Percentiles rank a stretch among this genome's conserved stretches.
These are phyloP conservation scores for Rhizomucor pusillus DNA, from an alignment of 371 early-diverging fungal genomes.

Conservation along the genomic window DNA sequence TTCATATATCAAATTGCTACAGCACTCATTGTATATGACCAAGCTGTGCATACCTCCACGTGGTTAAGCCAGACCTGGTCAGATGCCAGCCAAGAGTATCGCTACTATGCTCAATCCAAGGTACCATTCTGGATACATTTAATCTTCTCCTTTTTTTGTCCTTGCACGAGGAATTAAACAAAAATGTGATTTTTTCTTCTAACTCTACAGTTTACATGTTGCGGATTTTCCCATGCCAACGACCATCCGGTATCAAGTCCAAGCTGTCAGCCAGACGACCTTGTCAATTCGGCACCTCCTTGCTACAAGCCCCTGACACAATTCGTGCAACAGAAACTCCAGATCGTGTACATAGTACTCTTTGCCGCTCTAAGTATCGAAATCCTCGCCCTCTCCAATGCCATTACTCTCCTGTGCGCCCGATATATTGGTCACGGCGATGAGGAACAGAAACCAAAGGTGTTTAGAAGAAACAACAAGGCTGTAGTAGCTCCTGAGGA, in stretches of 20 bases:
- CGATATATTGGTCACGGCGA: constrained; percentile 7
- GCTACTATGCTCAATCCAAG: constrained; percentile 32
- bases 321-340: constrained; percentile 22
- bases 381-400: constrained; percentile 32
- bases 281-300: constrained; percentile 23
- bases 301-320: constrained; percentile 25
- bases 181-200: not conserved
- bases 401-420: constrained; percentile 30
- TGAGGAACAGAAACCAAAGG: too few species aligned
- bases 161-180: not conserved
- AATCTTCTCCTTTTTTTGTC: not conserved
- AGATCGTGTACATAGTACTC: constrained; percentile 29
- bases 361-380: constrained; percentile 34
- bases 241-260: constrained; percentile 26
- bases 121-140: constrained; percentile 5
- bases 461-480: too few species aligned
- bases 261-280: constrained; percentile 24
- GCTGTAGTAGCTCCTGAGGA: too few species aligned
- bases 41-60: constrained; percentile 27
- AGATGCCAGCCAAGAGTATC: constrained; percentile 24
- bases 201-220: constrained; percentile 33
- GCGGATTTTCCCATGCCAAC: constrained; percentile 29
- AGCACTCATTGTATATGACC: constrained; percentile 36
- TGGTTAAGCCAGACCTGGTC: constrained; percentile 36
- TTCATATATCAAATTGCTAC: constrained; percentile 33